Evolutionary conservation across 495 filamentous ascomycete species (phyloP).

Genomic region (Jackrogersella minutella): DNA sequence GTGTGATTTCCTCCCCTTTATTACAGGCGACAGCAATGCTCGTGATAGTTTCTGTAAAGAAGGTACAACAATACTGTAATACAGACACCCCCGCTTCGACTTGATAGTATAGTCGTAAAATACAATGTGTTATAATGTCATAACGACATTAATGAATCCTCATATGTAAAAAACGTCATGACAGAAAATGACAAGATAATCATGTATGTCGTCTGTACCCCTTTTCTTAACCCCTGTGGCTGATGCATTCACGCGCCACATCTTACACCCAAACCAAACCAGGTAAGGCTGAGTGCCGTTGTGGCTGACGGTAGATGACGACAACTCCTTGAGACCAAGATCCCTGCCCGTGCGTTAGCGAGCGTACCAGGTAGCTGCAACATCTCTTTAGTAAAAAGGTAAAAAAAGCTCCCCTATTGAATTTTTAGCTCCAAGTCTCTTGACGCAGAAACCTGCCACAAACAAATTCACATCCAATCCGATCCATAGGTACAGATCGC

Average conservation of each 20-base stretch:
- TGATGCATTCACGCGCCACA: neutral
- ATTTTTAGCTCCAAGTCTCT: neutral
- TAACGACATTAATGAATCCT: too few relatives aligned
- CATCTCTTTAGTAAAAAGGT: neutral
- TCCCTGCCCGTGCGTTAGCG: constrained; percentile 6
- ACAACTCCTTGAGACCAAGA: neutral
- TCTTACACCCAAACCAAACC: neutral
- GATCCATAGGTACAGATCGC: constrained; percentile 19
- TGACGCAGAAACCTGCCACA: constrained; percentile 19
- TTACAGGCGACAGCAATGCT: too few relatives aligned
- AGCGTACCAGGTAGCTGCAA: neutral
- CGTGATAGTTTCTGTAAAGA: too few relatives aligned
- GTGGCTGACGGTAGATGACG: constrained; percentile 8
- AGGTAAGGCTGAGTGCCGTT: neutral
- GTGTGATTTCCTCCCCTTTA: too few relatives aligned
- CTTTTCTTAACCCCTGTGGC: neutral
- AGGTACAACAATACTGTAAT: too few relatives aligned
- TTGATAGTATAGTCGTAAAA: too few relatives aligned
- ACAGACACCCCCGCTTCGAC: too few relatives aligned
- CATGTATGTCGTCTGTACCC: too few relatives aligned
- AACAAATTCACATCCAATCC: neutral
- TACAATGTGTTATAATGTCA: too few relatives aligned
- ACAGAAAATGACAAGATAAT: too few relatives aligned
- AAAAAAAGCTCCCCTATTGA: constrained; percentile 2
- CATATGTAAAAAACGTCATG: too few relatives aligned